Base-by-base conservation (phyloP, 2,329 filamentous ascomycete genomes). In the Daldinia sp. region DNA sequence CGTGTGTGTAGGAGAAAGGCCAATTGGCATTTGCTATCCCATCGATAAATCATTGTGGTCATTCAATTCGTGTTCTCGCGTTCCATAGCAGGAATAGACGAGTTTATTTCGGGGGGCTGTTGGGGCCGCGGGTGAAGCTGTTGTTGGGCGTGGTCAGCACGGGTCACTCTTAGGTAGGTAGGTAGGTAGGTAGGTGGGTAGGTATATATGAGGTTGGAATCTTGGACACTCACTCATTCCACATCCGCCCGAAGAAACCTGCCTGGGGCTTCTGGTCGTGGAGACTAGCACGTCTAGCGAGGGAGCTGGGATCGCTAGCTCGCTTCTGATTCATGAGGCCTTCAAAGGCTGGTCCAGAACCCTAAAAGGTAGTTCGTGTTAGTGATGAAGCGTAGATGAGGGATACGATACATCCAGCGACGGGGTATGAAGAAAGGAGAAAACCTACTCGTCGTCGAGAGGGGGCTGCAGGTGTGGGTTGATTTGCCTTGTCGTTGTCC, bases 171-270 rank as follows among this genome's bases (percentile, higher is more conserved):
- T 30, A 25, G 11, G 11, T 15, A 13, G 15, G 41, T 17, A 3
- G 25, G 8, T 10, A 15, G 23, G n/a, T 7, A 10, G n/a, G 15
- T 2, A 7, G 9, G 4, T 32, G 11, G 6, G 29, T 32, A 32
- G 29, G 29, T 32, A 32, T 32, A 32, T 32, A 32, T 32, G 27
- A 35, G 55, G 9, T 8, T 17, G 29, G 4, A 25, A n/a, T n/a
- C n/a, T 45, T 11, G 23, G 45, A 39, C 10, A 71, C 82, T 54
- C 74, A 87, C 85, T 81, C 85, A 68, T 85, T 80, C 82, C 86
- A 87, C 77, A 86, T 80, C 64, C 81, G 78, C 55, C 82, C 82
- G 52, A 87, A 76, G 64, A 87, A 75, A 37, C 84, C 84, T 1
- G 79, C 71, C 50, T 78, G 74, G 11, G 78, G 78, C 61, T 80